These are phyloP conservation scores for Ramalina peruviana DNA, from an alignment of 495 filamentous ascomycete species.

Conservation along the genomic window DNA sequence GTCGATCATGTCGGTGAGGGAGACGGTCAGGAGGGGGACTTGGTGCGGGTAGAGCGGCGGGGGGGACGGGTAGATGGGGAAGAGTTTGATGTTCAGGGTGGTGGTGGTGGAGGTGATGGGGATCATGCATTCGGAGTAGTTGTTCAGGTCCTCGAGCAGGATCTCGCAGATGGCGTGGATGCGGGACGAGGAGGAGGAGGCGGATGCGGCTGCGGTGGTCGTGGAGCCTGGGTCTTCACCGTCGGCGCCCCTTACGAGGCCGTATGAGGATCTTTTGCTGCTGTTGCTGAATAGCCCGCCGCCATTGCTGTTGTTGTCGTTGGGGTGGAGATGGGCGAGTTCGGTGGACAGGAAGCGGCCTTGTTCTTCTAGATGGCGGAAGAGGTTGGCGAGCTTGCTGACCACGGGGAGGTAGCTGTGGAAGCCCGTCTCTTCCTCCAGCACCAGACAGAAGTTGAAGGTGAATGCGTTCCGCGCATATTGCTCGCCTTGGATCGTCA, in stretches of 20 bases:
- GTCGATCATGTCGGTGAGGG: conserved; percentile 59
- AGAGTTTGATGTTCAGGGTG: conserved; percentile 91
- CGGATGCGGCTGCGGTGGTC: conserved; percentile 11
- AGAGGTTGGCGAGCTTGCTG: conserved; percentile 66
- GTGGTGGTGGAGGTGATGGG: conserved; percentile 78
- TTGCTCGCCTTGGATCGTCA: conserved; percentile 60
- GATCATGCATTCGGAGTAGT: conserved; percentile 96
- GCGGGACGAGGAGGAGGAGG: conserved; percentile 43
- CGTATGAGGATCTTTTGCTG: too few relatives aligned
- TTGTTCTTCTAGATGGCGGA: conserved; percentile 81
- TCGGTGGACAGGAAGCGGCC: conserved; percentile 50
- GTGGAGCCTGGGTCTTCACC: too few relatives aligned
- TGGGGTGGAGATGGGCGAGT: conserved; percentile 12
- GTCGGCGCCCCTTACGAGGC: too few relatives aligned
- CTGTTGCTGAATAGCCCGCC: too few relatives aligned
- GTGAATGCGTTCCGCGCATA: conserved; percentile 93
- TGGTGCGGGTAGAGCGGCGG: conserved; percentile 70
- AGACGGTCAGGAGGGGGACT: conserved; percentile 80
- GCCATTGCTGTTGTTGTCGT: too few relatives aligned
- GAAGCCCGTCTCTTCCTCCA: conserved; percentile 55
- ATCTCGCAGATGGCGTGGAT: conserved; percentile 78
- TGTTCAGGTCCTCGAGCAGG: conserved; percentile 87
- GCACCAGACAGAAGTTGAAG: conserved; percentile 88
- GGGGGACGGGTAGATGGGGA: conserved; percentile 66
- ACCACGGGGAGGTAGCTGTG: conserved; percentile 69